Evolutionary conservation across 164 flowering plant species (phyloP).

Genomic region (Brasenia schreberi): DNA sequence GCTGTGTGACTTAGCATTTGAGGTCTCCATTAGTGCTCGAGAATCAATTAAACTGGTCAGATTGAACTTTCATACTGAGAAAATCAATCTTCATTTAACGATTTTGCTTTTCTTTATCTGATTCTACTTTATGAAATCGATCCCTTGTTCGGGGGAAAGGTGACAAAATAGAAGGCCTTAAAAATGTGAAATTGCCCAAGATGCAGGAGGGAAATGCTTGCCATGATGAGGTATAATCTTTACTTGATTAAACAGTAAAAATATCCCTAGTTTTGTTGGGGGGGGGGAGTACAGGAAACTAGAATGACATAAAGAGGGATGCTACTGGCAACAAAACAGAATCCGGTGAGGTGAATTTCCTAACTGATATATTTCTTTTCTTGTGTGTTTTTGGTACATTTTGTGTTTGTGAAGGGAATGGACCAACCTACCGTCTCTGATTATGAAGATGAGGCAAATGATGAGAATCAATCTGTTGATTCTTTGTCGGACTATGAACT

Average conservation of each 20-base stretch:
- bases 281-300: too few relatives aligned
- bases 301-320: too few relatives aligned
- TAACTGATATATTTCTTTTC: constrained; percentile 1
- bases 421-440: constrained; percentile 12
- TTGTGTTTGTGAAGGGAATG: not conserved
- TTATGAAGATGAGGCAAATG: constrained; percentile 59
- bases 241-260: too few relatives aligned
- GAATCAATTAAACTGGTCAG: constrained; percentile 55
- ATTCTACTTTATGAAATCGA: not conserved
- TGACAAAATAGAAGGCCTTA: not conserved
- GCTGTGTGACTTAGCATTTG: too few relatives aligned
- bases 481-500: constrained; percentile 41
- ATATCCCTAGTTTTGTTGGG: too few relatives aligned
- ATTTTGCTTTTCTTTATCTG: not conserved
- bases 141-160: not conserved
- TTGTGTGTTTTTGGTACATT: not conserved
- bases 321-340: too few relatives aligned
- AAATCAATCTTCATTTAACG: not conserved
- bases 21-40: constrained; percentile 64
- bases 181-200: not conserved
- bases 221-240: not conserved
- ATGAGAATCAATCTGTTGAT: constrained; percentile 52
- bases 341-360: not conserved
- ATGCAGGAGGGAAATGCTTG: not conserved
- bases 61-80: not conserved